Evolutionary conservation across 2,329 filamentous ascomycete species (phyloP), one percentile per base, ranked within the genome.

Genomic region (Cylindrodendrum hubeiense): DNA sequence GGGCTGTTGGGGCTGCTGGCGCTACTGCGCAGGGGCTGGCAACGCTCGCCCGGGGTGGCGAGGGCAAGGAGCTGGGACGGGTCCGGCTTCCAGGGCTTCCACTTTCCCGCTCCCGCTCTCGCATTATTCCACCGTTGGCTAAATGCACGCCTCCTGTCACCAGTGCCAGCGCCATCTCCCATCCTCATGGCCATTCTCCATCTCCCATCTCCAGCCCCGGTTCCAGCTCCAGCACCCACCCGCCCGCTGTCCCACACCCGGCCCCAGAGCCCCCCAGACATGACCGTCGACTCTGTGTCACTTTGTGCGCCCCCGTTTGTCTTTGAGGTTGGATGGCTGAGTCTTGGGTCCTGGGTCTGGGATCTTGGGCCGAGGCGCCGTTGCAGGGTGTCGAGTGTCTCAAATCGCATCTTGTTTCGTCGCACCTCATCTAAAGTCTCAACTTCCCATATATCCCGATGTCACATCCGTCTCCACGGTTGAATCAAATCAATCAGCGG

Each of bases 341-440:
- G 26, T 33, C 37, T 46, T 46, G n/a, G 34, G 33, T 33, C 47
- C 34, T 21, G 26, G 28, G 28, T 17, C 15, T 39, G n/a, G 17
- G 15, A 17, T 39, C 37, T 39, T 39, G 12, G 19, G 13, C 21
- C 53, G 37, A 19, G 41, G 21, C 30, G 54, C 54, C 54, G 54
- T 57, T 57, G 28, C 43, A 39, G 30, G 41, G 58, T 30, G 49
- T 19, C 39, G 17, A n/a, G 43, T 5, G 54, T 55, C 50, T 55
- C 33, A 47, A 43, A 50, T 41, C 33, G 28, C 22, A 34, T n/a
- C 21, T 34, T 57, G 59, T 50, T 69, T 56, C 50, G 68, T 71
- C 63, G 68, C 65, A 72, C 53, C 65, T 71, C 67, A 68, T 71
- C 68, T 62, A 49, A 67, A 19, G 17, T 61, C 68, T 62, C 51